These are phyloP conservation scores for Fistulifera pelliculosa DNA, from an alignment of 108 stramenopile genomes.

Conservation along the genomic window DNA sequence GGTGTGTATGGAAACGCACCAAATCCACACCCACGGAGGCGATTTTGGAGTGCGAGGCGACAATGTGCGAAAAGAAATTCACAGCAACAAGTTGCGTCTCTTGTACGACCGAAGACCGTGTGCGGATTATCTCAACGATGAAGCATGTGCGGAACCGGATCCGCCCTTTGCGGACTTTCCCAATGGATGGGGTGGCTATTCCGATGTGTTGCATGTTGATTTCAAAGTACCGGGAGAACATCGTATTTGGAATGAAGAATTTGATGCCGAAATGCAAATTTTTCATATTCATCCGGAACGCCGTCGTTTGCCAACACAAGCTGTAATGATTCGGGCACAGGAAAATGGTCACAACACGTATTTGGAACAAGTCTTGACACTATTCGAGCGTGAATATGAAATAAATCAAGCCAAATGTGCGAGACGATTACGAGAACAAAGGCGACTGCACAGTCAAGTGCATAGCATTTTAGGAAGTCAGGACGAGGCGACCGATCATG, in stretches of 20 bases:
- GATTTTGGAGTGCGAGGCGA: constrained; percentile 23
- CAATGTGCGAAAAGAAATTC: constrained; percentile 16
- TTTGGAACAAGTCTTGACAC: constrained; percentile 32
- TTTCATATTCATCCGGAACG: constrained; percentile 43
- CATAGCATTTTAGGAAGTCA: constrained; percentile 11
- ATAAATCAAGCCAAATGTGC: constrained; percentile 17
- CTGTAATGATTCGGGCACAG: constrained; percentile 24
- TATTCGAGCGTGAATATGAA: constrained; percentile 49
- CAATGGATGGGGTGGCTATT: constrained; percentile 49
- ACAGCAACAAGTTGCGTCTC: constrained; percentile 34
- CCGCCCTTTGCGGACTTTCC: constrained; percentile 71
- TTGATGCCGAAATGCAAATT: constrained; percentile 79
- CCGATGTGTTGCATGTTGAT: constrained; percentile 62
- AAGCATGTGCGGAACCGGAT: constrained; percentile 25
- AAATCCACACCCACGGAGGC: constrained; percentile 34
- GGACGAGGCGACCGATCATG: not conserved
- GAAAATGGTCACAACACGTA: constrained; percentile 24
- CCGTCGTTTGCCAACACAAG: constrained; percentile 22
- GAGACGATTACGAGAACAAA: constrained; percentile 1
- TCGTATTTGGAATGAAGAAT: constrained; percentile 46
- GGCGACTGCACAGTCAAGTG: constrained; percentile 8
- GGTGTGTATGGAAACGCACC: constrained; percentile 38
- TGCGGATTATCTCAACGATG: constrained; percentile 14
- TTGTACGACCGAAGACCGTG: constrained; percentile 33
- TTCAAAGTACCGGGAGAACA: constrained; percentile 81